Base-by-base conservation (phyloP, 2,329 filamentous ascomycete species). In the Aureobasidium melanogenum region DNA sequence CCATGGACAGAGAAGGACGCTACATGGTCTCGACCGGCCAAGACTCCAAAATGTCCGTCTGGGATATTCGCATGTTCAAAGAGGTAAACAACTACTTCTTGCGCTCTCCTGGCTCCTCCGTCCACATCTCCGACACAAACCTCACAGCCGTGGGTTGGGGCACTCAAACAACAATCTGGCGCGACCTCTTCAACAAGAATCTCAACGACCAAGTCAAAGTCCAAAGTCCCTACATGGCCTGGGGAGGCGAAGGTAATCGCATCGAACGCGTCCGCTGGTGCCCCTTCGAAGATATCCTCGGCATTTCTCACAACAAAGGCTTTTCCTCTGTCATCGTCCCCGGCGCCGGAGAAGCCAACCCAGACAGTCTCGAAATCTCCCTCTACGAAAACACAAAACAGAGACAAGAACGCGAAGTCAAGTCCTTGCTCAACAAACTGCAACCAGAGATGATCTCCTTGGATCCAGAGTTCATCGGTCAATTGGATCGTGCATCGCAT, bases 21-120 rank as follows among this genome's bases (percentile, higher is more conserved):
- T 99, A 97, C 77, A 97, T 97, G 93, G 91, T 96, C 12, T 91
- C 91, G 3, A 87, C 90, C 0, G 93, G 92, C 1, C 91, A 96
- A 71, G 93, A 97, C 72, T 81, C 86, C 66, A 90, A 88, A 71
- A 95, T 96, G 88, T 86, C 88, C n/a, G 86, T 96, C 14, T 97
- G 93, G 91, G 93, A 97, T 72, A 87, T 97, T 64, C 85, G 93
- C 46, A 96, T 91, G 83, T 94, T 95, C 79, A 91, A 88, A 68
- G 91, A 96, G 70, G 88, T 99, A 28, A 89, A 94, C 76, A 90
- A 82, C 67, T 97, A 97, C 77, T 90, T 87, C 65, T 89, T 91
- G 38, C 84, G 87, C 41, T 85, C 89, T 62, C 94, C 94, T 0
- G 92, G 89, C 5, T 86, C 89, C 1, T 89, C 89, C 0, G 81